These are phyloP conservation scores for Zygoascus tannicola DNA, from an alignment of 805 yeast genomes.

Conservation along the genomic window DNA sequence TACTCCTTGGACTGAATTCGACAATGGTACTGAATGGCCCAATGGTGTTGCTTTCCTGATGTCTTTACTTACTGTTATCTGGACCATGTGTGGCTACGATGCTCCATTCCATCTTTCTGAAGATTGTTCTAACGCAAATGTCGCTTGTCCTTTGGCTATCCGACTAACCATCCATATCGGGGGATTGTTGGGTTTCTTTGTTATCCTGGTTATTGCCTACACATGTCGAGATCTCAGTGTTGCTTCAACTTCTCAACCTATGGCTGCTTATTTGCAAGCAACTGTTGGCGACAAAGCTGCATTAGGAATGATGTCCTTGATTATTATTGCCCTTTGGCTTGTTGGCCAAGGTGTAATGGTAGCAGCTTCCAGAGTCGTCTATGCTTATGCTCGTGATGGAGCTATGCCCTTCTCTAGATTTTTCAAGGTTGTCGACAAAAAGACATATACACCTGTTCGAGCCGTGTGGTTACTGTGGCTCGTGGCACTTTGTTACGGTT, in stretches of 20 bases:
- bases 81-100: slow-evolving; percentile 63
- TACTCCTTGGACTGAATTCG: slow-evolving; percentile 41
- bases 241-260: slow-evolving; percentile 46
- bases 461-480: slow-evolving; percentile 48
- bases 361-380: slow-evolving; percentile 56
- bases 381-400: slow-evolving; percentile 55
- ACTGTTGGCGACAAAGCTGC: slow-evolving; percentile 35
- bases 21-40: slow-evolving; percentile 52
- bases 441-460: slow-evolving; percentile 51
- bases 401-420: slow-evolving; percentile 39
- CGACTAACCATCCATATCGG: slow-evolving; percentile 46
- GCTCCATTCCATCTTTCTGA: slow-evolving; percentile 65
- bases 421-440: slow-evolving; percentile 40
- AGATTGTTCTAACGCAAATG: slow-evolving; percentile 53
- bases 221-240: slow-evolving; percentile 42
- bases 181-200: slow-evolving; percentile 44
- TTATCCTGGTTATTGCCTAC: slow-evolving; percentile 51
- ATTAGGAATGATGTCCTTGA: slow-evolving; percentile 35
- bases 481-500: slow-evolving; percentile 45
- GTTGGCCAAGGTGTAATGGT: slow-evolving; percentile 50
- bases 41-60: slow-evolving; percentile 47
- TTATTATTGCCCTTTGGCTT: slow-evolving; percentile 35
- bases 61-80: slow-evolving; percentile 30
- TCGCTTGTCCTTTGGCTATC: slow-evolving; percentile 56
- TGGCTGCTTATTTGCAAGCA: slow-evolving; percentile 45